Evolutionary conservation across 345 rosid genomes (phyloP).

Genomic region (Eucalyptus coolabah): DNA sequence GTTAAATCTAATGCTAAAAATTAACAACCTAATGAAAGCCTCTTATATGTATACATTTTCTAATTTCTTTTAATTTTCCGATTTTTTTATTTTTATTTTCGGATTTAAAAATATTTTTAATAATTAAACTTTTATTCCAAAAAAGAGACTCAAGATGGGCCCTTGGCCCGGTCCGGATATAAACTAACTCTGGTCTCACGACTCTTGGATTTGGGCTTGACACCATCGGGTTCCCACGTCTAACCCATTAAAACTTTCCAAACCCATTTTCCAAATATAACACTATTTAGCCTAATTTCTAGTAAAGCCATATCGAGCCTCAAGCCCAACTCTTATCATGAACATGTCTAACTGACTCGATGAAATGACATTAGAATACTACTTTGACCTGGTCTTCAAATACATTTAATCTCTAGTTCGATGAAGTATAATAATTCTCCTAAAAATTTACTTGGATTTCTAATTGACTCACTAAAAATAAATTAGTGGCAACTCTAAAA

Average conservation of each 20-base stretch:
- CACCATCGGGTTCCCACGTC: neutral
- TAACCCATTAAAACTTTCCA: neutral
- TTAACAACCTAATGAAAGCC: neutral
- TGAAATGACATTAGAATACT: no score
- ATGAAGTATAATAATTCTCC: no score
- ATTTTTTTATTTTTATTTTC: neutral
- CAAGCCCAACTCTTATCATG: neutral
- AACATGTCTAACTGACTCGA: neutral
- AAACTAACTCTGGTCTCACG: neutral
- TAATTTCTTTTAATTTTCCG: no score
- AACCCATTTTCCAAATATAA: neutral
- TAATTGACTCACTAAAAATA: rapidly evolving
- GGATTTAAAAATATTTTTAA: no score
- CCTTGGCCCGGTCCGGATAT: neutral
- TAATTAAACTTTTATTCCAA: no score
- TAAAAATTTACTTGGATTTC: no score
- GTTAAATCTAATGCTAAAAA: no score
- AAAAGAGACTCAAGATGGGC: neutral
- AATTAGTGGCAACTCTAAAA: no score
- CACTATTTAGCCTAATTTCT: neutral
- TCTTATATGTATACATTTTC: neutral
- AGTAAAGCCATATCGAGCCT: neutral
- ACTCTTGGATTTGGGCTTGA: neutral
- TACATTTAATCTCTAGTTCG: no score
- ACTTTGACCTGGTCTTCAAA: no score